phyloP scores from a whole-genome alignment of 192 early-diverging fungal species.

The Spizellomyces sp. region DNA sequence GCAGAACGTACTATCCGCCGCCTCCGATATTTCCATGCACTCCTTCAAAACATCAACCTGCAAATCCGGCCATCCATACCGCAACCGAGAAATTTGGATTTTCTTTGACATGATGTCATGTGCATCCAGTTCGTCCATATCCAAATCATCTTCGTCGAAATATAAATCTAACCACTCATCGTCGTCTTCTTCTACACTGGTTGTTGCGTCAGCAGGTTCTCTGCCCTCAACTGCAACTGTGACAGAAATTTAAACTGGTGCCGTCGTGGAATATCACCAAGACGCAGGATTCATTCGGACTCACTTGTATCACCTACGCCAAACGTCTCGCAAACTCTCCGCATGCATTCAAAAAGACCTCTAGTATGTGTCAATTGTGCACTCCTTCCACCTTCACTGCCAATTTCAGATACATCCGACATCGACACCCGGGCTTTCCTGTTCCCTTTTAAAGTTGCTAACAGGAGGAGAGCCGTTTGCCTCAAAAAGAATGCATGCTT shows the following conservation, averaged over 20 bases:
- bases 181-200: conserved; percentile 39
- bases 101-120: not conserved
- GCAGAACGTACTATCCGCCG: conserved; percentile 59
- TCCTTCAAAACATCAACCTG: conserved; percentile 79
- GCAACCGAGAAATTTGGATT: conserved; percentile 16
- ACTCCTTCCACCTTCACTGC: not conserved
- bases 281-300: not conserved
- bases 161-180: conserved; percentile 53
- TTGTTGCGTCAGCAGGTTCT: not conserved
- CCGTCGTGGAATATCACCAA: no score
- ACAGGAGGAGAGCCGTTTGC: conserved; percentile 51
- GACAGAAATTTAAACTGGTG: not conserved
- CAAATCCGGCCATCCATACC: conserved; percentile 75
- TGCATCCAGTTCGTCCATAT: conserved; percentile 7
- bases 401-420: conserved; percentile 19
- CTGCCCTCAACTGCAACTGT: not conserved
- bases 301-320: conserved; percentile 62
- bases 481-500: conserved; percentile 77
- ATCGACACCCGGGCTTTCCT: conserved; percentile 9
- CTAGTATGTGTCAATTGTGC: conserved; percentile 31
- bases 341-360: conserved; percentile 66
- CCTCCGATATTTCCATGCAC: conserved; percentile 69
- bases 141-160: conserved; percentile 41
- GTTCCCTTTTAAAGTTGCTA: conserved; percentile 25
- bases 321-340: conserved; percentile 68